Evolutionary conservation across 1,139 yeast species (phyloP), one percentile per base, ranked within the genome.

Genomic region (Nadsonia commutata): DNA sequence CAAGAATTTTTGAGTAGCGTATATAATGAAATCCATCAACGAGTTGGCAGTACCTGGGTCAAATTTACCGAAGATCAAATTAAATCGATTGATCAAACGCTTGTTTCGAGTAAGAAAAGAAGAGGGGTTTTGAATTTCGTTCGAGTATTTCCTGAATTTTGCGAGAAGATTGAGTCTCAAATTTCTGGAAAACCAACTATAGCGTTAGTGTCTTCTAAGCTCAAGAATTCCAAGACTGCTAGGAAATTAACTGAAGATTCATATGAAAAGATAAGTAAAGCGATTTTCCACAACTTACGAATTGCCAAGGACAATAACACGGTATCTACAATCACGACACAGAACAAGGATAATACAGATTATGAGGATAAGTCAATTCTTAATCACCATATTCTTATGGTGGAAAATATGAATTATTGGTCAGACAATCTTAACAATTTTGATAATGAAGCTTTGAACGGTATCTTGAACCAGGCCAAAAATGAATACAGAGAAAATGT

Each of bases 1-100:
- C 88, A 80, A 56, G 95, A 83, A 49, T 84, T 72, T 52, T 61
- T 80, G 31, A 66, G 72, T 48, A 68, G 71, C 40, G 66, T 72
- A 47, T 64, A 80, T 50, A 68, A 66, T 39, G 74, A 74, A 50
- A 52, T 78, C 3, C 64, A 66, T 20, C 78, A 78, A 36, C 73
- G 73, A 53, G 65, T 76, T 42, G 65, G 63, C 41, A 62, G 61
- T 37, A 64, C 66, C 19, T 84, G 95, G 94, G 62, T 63, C 31
- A 73, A 71, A 49, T 76, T 73, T 49, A 62, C 81, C 23, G 72
- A 70, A 22, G 63, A 62, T 16, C 86, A 80, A 56, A 59, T 74
- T 18, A 72, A 72, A 19, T 51, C 64, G 19, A 66, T 83, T 36
- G 73, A 73, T 45, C 74, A 75, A 49, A 67, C 78, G 1, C 66